Conservation (phyloP, 257 asterid species). For the Jaltomata sinuosa region DNA sequence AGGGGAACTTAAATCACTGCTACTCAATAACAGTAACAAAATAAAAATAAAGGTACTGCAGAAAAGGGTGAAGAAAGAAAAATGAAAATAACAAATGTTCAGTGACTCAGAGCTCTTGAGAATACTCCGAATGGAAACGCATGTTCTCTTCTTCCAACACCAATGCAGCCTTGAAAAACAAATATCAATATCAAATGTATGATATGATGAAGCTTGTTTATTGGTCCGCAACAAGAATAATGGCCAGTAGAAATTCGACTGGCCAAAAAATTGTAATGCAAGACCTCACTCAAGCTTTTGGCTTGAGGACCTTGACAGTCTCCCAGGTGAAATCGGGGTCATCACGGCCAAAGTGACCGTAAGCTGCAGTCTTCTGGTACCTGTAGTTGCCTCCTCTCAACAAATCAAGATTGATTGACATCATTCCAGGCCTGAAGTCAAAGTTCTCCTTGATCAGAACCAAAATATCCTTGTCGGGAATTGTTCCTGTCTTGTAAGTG, state of each 20-base stretch:
- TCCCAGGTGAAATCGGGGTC: constrained; percentile 89
- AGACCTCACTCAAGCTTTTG: constrained; percentile 53
- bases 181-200: neutral
- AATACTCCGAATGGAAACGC: constrained; percentile 1
- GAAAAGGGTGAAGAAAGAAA: neutral
- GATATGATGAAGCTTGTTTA: constrained; percentile 12
- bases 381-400: constrained; percentile 73
- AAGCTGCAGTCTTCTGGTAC: constrained; percentile 91
- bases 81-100: constrained; percentile 7
- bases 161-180: constrained; percentile 3
- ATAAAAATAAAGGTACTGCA: neutral
- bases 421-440: constrained; percentile 95
- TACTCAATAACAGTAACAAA: neutral
- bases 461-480: constrained; percentile 73
- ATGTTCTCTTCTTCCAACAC: neutral
- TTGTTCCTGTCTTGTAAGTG: constrained; percentile 72
- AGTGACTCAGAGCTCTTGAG: constrained; percentile 9
- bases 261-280: neutral
- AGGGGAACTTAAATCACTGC: neutral
- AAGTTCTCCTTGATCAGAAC: constrained; percentile 68
- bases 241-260: neutral
- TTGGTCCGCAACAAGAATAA: constrained; percentile 11
- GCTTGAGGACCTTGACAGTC: constrained; percentile 74
- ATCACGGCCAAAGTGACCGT: constrained; percentile 88
- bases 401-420: constrained; percentile 77